Percentiles rank a stretch among this genome's conserved stretches.
Conservation (phyloP, 495 filamentous ascomycete genomes). For the Talaromyces thailandensis region DNA sequence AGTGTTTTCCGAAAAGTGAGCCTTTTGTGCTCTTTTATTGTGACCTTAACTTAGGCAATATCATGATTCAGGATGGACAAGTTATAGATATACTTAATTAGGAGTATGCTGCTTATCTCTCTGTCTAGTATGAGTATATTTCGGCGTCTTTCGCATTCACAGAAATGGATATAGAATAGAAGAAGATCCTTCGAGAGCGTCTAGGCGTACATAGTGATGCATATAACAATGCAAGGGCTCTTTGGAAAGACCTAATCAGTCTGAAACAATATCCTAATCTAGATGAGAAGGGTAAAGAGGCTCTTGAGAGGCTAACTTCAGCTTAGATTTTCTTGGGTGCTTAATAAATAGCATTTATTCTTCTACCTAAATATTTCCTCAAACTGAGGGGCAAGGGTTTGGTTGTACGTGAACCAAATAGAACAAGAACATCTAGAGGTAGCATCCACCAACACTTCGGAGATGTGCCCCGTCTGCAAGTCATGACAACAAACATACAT, state of each 20-base stretch:
- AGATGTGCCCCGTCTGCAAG: too few species aligned
- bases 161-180: constrained; percentile 20
- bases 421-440: too few species aligned
- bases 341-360: too few species aligned
- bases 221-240: constrained; percentile 17
- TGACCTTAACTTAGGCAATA: constrained; percentile 22
- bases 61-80: constrained; percentile 19
- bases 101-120: constrained; percentile 21
- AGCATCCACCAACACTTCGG: too few species aligned
- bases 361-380: too few species aligned
- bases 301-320: constrained; percentile 12
- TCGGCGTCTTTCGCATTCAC: constrained; percentile 16
- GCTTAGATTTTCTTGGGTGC: neutral
- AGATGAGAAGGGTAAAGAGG: constrained; percentile 18
- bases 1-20: constrained; percentile 14
- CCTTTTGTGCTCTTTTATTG: constrained; percentile 23
- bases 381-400: too few species aligned
- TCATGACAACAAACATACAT: too few species aligned
- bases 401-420: too few species aligned
- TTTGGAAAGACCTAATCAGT: constrained; percentile 17
- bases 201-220: constrained; percentile 12
- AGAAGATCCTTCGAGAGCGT: constrained; percentile 15
- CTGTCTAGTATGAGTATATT: constrained; percentile 22
- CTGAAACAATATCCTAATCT: constrained; percentile 17
- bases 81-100: constrained; percentile 19